Percentiles rank a stretch among this genome's conserved stretches.
phyloP scores from a whole-genome alignment of 345 rosid genomes.

The Gossypium raimondii region DNA sequence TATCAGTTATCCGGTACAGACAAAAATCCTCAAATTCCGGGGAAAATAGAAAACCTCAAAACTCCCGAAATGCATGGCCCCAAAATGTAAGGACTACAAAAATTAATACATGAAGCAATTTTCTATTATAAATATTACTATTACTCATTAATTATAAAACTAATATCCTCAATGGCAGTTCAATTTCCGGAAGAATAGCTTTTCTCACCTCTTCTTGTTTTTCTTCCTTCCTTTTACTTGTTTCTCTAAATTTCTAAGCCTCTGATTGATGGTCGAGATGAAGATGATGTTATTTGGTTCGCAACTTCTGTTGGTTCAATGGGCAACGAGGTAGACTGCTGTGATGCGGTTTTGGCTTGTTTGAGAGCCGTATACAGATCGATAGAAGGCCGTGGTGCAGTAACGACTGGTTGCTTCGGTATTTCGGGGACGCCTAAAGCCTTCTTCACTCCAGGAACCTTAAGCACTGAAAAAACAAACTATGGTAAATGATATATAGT shows the following conservation, averaged over 20 bases:
- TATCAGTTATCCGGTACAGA: neutral
- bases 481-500: neutral
- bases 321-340: conserved; percentile 24
- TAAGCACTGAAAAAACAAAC: conserved; percentile 41
- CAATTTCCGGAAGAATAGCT: neutral
- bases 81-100: neutral
- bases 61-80: neutral
- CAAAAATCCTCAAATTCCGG: neutral
- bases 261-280: conserved; percentile 47
- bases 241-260: conserved; percentile 66
- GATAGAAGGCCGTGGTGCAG: conserved; percentile 40
- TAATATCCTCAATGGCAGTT: neutral
- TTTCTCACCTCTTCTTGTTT: conserved; percentile 58
- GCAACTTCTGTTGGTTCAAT: conserved; percentile 30
- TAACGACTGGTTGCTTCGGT: conserved; percentile 36
- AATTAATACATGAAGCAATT: neutral
- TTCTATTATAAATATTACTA: neutral
- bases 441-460: conserved; percentile 63
- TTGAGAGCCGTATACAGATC: conserved; percentile 53
- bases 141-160: neutral
- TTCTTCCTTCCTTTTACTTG: conserved; percentile 77
- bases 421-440: conserved; percentile 55
- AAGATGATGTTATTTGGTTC: conserved; percentile 32
- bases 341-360: conserved; percentile 35
- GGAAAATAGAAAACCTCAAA: neutral